Evolutionary conservation across 305 asterid species (phyloP).

Genomic region (Solanum hybrid): DNA sequence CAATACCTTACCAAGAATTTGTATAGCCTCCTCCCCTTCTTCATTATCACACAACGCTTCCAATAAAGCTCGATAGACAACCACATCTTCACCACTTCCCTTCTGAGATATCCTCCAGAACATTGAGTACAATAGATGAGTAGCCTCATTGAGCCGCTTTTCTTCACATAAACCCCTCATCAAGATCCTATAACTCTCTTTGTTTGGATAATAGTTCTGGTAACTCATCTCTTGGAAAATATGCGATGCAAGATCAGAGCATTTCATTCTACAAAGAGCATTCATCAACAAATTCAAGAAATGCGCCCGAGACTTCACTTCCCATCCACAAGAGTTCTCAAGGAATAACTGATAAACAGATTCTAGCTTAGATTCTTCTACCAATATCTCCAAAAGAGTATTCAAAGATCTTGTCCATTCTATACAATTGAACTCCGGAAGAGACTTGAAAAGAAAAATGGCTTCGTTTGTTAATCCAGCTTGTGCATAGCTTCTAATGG

Average conservation of each 20-base stretch:
- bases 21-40: conserved; percentile 46
- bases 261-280: conserved; percentile 50
- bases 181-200: conserved; percentile 56
- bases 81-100: conserved; percentile 72
- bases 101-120: conserved; percentile 74
- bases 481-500: conserved; percentile 46
- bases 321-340: conserved; percentile 46
- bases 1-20: conserved; percentile 46
- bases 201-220: conserved; percentile 63
- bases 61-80: conserved; percentile 54
- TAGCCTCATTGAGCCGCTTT: conserved; percentile 60
- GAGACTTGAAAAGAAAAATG: conserved; percentile 44
- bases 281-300: conserved; percentile 52
- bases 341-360: conserved; percentile 38
- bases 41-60: conserved; percentile 66
- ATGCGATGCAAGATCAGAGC: conserved; percentile 67
- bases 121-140: conserved; percentile 69
- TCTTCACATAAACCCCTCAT: conserved; percentile 88
- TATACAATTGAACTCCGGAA: conserved; percentile 60
- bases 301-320: conserved; percentile 42
- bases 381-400: conserved; percentile 49
- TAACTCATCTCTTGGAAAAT: conserved; percentile 75
- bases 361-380: conserved; percentile 41
- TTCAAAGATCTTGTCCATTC: conserved; percentile 53
- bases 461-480: conserved; percentile 57